These are phyloP conservation scores for Rhizopus sp. DNA, from an alignment of 371 early-diverging fungal genomes.

Conservation along the genomic window DNA sequence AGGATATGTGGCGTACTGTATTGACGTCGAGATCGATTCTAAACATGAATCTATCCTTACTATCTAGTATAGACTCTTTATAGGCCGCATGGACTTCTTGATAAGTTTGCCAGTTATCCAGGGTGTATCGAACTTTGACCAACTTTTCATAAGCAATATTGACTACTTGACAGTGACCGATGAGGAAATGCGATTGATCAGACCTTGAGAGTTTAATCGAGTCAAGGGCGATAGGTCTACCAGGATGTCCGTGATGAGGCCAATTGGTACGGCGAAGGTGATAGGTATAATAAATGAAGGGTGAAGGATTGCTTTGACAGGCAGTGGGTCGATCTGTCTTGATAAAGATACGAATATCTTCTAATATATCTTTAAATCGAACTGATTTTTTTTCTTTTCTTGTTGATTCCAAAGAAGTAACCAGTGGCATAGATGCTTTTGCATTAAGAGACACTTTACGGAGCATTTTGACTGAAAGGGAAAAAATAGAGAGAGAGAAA, in stretches of 20 bases:
- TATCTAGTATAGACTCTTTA: constrained; percentile 43
- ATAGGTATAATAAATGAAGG: constrained; percentile 11
- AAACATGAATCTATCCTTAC: constrained; percentile 42
- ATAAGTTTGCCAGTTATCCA: constrained; percentile 69
- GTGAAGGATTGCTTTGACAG: constrained; percentile 45
- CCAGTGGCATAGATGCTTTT: too few species aligned
- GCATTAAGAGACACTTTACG: too few species aligned
- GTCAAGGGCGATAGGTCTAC: constrained; percentile 23
- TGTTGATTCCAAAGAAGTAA: neutral
- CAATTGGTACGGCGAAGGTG: constrained; percentile 27
- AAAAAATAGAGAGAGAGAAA: too few species aligned
- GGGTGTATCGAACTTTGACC: constrained; percentile 68
- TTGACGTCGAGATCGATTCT: constrained; percentile 14
- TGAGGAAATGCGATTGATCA: too few species aligned
- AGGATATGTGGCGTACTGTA: constrained; percentile 10
- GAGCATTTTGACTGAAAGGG: too few species aligned
- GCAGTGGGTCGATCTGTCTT: constrained; percentile 60
- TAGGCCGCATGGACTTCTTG: constrained; percentile 61
- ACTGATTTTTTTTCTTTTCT: constrained; percentile 31
- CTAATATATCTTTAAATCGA: constrained; percentile 50
- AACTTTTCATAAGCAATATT: constrained; percentile 79
- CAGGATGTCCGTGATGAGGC: constrained; percentile 33
- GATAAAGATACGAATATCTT: constrained; percentile 58
- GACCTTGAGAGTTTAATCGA: constrained; percentile 18
- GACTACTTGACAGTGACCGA: constrained; percentile 67